Evolutionary conservation across 495 filamentous ascomycete species (phyloP), one percentile per base, ranked within the genome.

Genomic region (Penicillium cataractarum): DNA sequence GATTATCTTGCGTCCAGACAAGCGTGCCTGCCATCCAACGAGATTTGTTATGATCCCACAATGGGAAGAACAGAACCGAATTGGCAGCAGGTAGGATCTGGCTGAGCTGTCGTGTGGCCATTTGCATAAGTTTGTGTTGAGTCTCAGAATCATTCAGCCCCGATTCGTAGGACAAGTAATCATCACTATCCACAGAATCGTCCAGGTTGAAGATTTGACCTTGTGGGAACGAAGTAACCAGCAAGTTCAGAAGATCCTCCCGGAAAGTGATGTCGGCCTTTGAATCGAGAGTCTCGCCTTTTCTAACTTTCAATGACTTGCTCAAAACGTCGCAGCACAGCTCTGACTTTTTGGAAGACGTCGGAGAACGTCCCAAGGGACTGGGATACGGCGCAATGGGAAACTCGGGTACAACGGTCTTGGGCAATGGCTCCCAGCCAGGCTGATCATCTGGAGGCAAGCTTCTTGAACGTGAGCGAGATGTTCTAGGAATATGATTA

Each of bases 1-100:
- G 78, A 35, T 68, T 71, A 8, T 82, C 76, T 33, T 69, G 72
- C 1, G 81, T 84, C 85, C 86, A 90, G 4, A 84, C 74, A 5
- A 91, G 70, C 0, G 78, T 78, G 3, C 84, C 86, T 0, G 87
- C 79, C 71, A 86, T 87, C 87, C 88, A 91, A 32, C 84, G 74
- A 6, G 84, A 82, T 57, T 82, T 78, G 40, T 84, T 81, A 50
- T 82, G 80, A 62, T 89, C 84, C 82, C 87, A 90, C 4, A 91
- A 67, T 0, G 88, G 87, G 35, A 86, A 74, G 62, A 87, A 85
- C 10, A 84, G 75, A 6, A 86, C 69, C 48, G 78, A 85, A 44
- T 79, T 77, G 4, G 86, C 85, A n/a, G 74, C 74, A 7, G 85
- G 81, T 55, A 88, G 73, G 10, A 60, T 55, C 8, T 61, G 46